Percentiles rank a stretch among this genome's conserved stretches.
phyloP scores from a whole-genome alignment of 2,329 filamentous ascomycete species.

The Chaetoscypha palmicola region DNA sequence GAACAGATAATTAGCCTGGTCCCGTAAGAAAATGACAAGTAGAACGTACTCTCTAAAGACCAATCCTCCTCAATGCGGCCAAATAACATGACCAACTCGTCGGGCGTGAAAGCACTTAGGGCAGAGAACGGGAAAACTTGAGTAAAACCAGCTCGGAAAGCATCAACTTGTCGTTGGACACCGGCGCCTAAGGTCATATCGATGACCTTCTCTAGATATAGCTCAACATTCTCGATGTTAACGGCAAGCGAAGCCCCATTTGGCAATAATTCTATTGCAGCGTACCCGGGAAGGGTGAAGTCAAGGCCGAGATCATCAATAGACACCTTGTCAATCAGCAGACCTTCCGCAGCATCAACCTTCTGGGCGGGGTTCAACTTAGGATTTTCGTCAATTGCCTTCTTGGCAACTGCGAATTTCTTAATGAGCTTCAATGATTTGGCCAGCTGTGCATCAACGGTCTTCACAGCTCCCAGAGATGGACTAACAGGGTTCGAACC shows the following conservation, averaged over 20 bases:
- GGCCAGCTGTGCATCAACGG: constrained; percentile 80
- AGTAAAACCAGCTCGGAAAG: constrained; percentile 85
- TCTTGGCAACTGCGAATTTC: constrained; percentile 78
- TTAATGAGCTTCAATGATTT: constrained; percentile 81
- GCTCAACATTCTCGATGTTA: constrained; percentile 84
- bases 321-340: constrained; percentile 66
- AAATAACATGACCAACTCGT: constrained; percentile 91
- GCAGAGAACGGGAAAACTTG: constrained; percentile 95
- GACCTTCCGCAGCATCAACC: constrained; percentile 57
- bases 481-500: constrained; percentile 58
- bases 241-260: constrained; percentile 69
- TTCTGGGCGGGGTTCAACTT: constrained; percentile 63
- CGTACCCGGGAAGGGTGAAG: constrained; percentile 90
- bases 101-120: constrained; percentile 86
- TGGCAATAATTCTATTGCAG: constrained; percentile 72
- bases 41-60: constrained; percentile 83
- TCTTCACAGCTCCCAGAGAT: constrained; percentile 81
- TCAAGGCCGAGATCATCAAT: constrained; percentile 88
- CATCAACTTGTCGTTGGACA: constrained; percentile 81
- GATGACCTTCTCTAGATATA: constrained; percentile 82
- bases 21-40: too few species aligned
- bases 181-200: constrained; percentile 87
- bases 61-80: constrained; percentile 91
- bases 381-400: constrained; percentile 67
- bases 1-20: constrained; percentile 17